A percentile compares a stretch with the other conserved stretches of the same genome.
phyloP scores from a whole-genome alignment of 2,329 filamentous ascomycete genomes.

The Cryphonectria radicalis region DNA sequence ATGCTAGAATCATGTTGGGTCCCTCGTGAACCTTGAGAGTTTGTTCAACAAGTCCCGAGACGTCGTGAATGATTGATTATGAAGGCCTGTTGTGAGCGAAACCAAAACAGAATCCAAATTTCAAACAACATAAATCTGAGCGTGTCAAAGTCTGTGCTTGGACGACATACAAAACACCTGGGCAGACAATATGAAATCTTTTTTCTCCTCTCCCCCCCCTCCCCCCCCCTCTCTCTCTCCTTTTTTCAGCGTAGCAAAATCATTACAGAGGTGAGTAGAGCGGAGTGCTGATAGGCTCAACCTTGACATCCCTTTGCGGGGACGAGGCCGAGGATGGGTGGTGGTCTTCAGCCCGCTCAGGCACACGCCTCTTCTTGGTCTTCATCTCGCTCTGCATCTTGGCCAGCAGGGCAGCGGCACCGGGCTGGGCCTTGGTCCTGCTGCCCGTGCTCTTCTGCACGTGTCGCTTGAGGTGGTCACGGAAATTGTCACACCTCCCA shows the following conservation, averaged over 20 bases:
- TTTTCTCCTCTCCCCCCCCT: neutral
- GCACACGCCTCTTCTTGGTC: slow-evolving; percentile 23
- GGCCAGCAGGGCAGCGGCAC: slow-evolving; percentile 23
- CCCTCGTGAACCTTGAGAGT: neutral
- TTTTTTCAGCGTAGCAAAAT: neutral
- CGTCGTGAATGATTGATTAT: slow-evolving; percentile 6
- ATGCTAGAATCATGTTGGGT: slow-evolving; percentile 6
- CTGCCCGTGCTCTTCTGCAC: slow-evolving; percentile 23
- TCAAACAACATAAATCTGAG: neutral
- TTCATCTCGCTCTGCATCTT: slow-evolving; percentile 28
- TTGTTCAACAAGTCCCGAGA: neutral
- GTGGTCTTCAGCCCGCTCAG: neutral
- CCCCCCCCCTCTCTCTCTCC: neutral
- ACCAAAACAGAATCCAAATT: neutral
- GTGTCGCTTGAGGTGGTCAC: slow-evolving; percentile 28
- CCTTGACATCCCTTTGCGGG: neutral
- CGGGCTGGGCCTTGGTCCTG: slow-evolving; percentile 23
- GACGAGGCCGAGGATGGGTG: neutral
- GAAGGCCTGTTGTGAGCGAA: neutral
- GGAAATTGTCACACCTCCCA: slow-evolving; percentile 25
- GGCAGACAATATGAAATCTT: neutral
- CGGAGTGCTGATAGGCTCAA: slow-evolving; percentile 1
- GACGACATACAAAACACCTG: neutral
- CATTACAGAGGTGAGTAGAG: neutral
- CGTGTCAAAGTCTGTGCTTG: neutral